Percentiles rank a stretch among this genome's conserved stretches.
These are phyloP conservation scores for Nigrospora oryzae DNA, from an alignment of 2,329 filamentous ascomycete genomes.

Conservation along the genomic window DNA sequence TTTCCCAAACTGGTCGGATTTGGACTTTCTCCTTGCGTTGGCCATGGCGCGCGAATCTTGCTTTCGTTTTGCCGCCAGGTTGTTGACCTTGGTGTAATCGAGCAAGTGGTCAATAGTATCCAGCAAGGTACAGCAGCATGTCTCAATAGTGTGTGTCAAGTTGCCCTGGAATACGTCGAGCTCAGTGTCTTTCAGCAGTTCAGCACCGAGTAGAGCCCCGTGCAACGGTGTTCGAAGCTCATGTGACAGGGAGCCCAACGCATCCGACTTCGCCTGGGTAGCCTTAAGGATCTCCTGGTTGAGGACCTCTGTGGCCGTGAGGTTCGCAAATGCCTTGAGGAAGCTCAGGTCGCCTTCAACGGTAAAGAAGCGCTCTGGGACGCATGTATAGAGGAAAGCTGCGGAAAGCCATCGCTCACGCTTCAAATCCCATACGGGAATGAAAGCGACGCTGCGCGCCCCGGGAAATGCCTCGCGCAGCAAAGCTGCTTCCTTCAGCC, in stretches of 20 bases:
- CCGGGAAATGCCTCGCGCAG: conserved; percentile 20
- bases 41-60: conserved; percentile 6
- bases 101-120: conserved; percentile 45
- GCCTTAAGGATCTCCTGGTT: conserved; percentile 27
- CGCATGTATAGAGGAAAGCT: conserved; percentile 38
- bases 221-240: conserved; percentile 54
- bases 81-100: conserved; percentile 46
- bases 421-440: conserved; percentile 37
- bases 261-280: conserved; percentile 45
- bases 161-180: conserved; percentile 36
- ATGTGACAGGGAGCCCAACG: conserved; percentile 52
- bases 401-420: conserved; percentile 39
- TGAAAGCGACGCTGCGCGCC: conserved; percentile 34
- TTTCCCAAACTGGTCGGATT: no score
- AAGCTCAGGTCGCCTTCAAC: conserved; percentile 39
- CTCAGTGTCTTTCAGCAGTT: conserved; percentile 40
- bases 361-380: conserved; percentile 32
- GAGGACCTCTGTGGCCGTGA: conserved; percentile 48
- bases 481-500: no score
- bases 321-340: conserved; percentile 40
- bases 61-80: conserved; percentile 9
- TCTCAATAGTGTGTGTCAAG: conserved; percentile 38
- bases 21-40: conserved; percentile 4
- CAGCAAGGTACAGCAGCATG: conserved; percentile 39
- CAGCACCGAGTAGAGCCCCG: conserved; percentile 45